Conservation (phyloP, 768 basidiomycete genomes). For the Tephrocybe rancida region DNA sequence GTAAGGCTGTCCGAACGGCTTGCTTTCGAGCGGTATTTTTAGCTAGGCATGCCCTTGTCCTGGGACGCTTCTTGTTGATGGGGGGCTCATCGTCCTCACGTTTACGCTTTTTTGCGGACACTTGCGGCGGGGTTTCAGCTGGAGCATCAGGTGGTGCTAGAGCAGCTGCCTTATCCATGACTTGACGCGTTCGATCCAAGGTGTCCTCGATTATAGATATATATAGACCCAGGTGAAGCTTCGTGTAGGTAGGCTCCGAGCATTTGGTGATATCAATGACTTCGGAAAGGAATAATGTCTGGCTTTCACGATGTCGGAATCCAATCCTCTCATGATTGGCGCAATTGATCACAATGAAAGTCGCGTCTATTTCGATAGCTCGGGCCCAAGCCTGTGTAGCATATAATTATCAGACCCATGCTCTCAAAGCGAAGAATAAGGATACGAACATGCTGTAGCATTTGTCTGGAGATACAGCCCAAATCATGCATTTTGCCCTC, state of each 20-base stretch:
- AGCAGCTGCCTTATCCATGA: not conserved
- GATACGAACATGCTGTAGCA: constrained; percentile 7
- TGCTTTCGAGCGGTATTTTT: not conserved
- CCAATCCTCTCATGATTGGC: constrained; percentile 21
- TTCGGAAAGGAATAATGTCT: constrained; percentile 20
- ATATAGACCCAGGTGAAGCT: constrained; percentile 19
- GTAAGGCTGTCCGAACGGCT: not conserved
- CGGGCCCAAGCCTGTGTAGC: constrained; percentile 21
- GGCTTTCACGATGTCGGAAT: constrained; percentile 17
- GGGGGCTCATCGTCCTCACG: not conserved
- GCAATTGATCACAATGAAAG: constrained; percentile 19
- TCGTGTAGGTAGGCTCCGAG: constrained; percentile 15
- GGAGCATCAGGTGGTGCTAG: not conserved
- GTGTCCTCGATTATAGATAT: constrained; percentile 17
- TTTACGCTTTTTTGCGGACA: not conserved
- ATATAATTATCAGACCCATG: too few species aligned
- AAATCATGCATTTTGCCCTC: too few species aligned
- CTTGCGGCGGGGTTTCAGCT: not conserved
- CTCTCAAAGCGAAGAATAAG: too few species aligned
- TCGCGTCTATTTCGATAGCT: constrained; percentile 13
- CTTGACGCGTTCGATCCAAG: constrained; percentile 11
- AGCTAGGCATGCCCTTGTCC: constrained; percentile 1
- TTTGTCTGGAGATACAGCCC: not conserved
- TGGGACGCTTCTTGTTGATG: not conserved
- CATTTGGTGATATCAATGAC: constrained; percentile 13